Percentiles rank a stretch among this genome's conserved stretches.
phyloP scores from a whole-genome alignment of 164 flowering plant genomes.

The Houttuynia cordata region DNA sequence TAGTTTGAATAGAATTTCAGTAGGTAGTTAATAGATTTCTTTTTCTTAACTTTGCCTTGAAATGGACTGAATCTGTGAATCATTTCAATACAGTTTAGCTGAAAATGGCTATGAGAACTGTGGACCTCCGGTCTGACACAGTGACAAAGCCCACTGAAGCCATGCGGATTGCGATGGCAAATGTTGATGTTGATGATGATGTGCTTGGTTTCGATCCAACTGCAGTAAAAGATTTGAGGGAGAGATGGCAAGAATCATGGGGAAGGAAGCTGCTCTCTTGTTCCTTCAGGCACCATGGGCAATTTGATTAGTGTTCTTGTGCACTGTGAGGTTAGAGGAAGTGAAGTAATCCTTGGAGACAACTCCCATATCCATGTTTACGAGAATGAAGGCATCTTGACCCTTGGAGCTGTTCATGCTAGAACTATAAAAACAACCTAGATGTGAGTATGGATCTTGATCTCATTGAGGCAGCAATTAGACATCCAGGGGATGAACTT shows the following conservation, averaged over 20 bases:
- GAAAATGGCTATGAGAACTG: conserved; percentile 57
- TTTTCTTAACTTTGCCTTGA: no score
- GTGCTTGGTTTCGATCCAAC: conserved; percentile 74
- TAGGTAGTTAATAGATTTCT: no score
- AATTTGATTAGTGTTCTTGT: conserved; percentile 82
- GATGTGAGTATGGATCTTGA: conserved; percentile 88
- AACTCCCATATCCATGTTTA: conserved; percentile 66
- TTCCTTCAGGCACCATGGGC: conserved; percentile 95
- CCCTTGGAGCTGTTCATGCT: conserved; percentile 77
- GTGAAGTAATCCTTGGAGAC: conserved; percentile 87
- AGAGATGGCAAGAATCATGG: conserved; percentile 65
- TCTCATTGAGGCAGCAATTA: conserved; percentile 69
- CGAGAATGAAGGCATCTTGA: conserved; percentile 88
- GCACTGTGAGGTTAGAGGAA: conserved; percentile 79
- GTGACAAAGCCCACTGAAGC: conserved; percentile 84
- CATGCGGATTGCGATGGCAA: conserved; percentile 87
- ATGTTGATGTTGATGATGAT: conserved; percentile 90
- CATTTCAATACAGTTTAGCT: no score
- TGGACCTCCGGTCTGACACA: conserved; percentile 91
- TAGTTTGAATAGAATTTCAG: no score
- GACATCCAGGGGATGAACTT: conserved; percentile 54
- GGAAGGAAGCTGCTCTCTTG: conserved; percentile 82
- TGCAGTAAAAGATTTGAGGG: conserved; percentile 50
- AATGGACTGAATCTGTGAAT: not conserved
- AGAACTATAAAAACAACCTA: conserved; percentile 60